phyloP scores from a whole-genome alignment of 805 yeast species.

The Pichia pseudocactophila region DNA sequence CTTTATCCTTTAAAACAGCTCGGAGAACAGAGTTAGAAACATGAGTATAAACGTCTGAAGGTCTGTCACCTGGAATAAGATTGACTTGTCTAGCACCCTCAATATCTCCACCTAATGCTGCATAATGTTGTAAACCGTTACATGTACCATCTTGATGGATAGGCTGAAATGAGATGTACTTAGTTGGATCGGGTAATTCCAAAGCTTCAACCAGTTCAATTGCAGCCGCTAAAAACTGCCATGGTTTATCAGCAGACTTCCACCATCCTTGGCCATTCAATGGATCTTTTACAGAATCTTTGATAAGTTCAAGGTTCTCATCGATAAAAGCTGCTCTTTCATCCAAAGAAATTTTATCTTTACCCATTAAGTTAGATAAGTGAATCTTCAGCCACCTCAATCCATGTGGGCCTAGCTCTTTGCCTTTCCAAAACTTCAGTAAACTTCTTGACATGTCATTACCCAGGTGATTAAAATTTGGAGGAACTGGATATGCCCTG shows the following conservation, averaged over 20 bases:
- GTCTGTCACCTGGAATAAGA: slow-evolving; percentile 58
- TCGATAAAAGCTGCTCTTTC: slow-evolving; percentile 57
- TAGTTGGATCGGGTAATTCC: slow-evolving; percentile 53
- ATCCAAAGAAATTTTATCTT: slow-evolving; percentile 60
- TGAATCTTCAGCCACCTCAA: slow-evolving; percentile 70
- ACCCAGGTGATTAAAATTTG: slow-evolving; percentile 75
- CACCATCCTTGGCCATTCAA: slow-evolving; percentile 51
- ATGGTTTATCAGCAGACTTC: slow-evolving; percentile 70
- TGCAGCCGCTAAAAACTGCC: slow-evolving; percentile 72
- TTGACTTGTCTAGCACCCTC: slow-evolving; percentile 81
- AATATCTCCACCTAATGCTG: slow-evolving; percentile 77
- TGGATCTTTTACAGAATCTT: slow-evolving; percentile 58
- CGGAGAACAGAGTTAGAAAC: slow-evolving; percentile 58
- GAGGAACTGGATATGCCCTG: slow-evolving; percentile 73
- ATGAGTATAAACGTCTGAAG: slow-evolving; percentile 68
- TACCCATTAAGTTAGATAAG: slow-evolving; percentile 63
- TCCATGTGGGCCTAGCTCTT: slow-evolving; percentile 54
- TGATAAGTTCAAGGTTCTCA: slow-evolving; percentile 44
- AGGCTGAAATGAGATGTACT: slow-evolving; percentile 62
- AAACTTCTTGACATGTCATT: slow-evolving; percentile 69
- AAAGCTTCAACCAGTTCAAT: slow-evolving; percentile 57
- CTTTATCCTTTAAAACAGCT: slow-evolving; percentile 46
- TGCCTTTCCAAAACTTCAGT: slow-evolving; percentile 70
- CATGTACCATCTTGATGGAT: slow-evolving; percentile 86
- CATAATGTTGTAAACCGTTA: slow-evolving; percentile 80